Base-by-base conservation (phyloP, 495 filamentous ascomycete genomes). In the Parachaetomium inaequale region DNA sequence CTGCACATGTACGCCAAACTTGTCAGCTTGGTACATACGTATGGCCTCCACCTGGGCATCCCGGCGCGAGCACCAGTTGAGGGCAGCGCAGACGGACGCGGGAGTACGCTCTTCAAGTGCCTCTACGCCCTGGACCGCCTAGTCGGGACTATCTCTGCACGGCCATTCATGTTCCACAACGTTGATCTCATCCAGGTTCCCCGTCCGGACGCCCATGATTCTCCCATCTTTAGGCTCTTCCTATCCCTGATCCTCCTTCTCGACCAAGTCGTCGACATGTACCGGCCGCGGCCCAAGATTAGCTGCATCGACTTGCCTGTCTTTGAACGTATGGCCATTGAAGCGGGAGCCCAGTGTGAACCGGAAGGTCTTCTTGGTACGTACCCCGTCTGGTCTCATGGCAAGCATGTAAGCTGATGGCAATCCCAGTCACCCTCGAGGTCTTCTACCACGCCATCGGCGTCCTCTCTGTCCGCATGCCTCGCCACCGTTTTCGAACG, bases 361-460 rank as follows among this genome's bases (percentile, higher is more conserved):
- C 66, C 78, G 17, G 73, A 72, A 23, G 65, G 67, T 12, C 70
- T 74, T 31, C 68, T 83, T 34, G 85, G 85, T 80, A 73, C 66
- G 76, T 73, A 4, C 3, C 17, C 3, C 3, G 8, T 25, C 10
- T 23, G 14, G 0, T 21, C 15, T 8, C 25, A 10, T 7, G 7
- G 0, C 5, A 7, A 8, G 31, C 8, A 23, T 14, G 31, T 40
- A 40, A 23, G 43, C 36, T 40, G 38, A 62, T 32, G 7, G 0
- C 7, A 26, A 31, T 25, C 0, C 7, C 50, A 87, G 86, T 81
- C 1, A 81, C 87, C 0, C 69, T 90, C 5, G 87, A 90, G 64
- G 78, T 88, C 6, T 85, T 86, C 56, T 90, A 92, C 65, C 86
- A 90, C 65, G 82, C 84, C 11, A 84, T 90, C 7, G 84, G 82